Evolutionary conservation across 805 yeast species (phyloP), one percentile per base, ranked within the genome.

Genomic region (Grigorovia yakushimaensis): DNA sequence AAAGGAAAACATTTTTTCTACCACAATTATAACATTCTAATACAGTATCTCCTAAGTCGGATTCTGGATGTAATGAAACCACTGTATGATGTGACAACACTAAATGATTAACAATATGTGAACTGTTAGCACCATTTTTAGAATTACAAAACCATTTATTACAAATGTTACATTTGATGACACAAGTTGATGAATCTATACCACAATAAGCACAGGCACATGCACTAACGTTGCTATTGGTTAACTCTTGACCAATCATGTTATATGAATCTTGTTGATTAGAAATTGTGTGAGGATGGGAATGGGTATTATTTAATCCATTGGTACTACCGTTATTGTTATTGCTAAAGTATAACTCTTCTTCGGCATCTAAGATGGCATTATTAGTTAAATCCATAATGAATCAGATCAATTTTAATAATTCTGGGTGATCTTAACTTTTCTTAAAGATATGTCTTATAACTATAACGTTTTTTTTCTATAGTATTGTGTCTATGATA

Each of bases 11-110:
- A 56, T 89, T 89, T 50, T 73, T 78, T 59, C 76, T 78, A 27
- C 96, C 96, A 69, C 97, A 89, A 59, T 81, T 82, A 67, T 88
- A 89, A 68, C 97, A 89, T 63, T 89, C 97, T 49, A 89, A 68
- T 1, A 80, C 74, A 5, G 89, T 82, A 46, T 84, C 95, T n/a
- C 96, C 96, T 22, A 88, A 70, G 51, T 85, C 88, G 1, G 89
- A 81, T 22, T 83, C 84, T 36, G 81, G 81, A 62, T 88, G 96
- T 42, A 88, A 72, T 1, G 83, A 72, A 2, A 89, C 88, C 19
- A 65, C 70, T 56, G 81, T 80, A 62, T 89, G 97, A 51, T 82
- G 78, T 1, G 95, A 77, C 54, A 85, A 68, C 24, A 88, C 94
- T 61, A 88, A 67, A 65, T 89, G 97, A 17, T 85, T 84, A 18